phyloP scores from a whole-genome alignment of 2,329 filamentous ascomycete genomes.

The Colletotrichum cuscutae region DNA sequence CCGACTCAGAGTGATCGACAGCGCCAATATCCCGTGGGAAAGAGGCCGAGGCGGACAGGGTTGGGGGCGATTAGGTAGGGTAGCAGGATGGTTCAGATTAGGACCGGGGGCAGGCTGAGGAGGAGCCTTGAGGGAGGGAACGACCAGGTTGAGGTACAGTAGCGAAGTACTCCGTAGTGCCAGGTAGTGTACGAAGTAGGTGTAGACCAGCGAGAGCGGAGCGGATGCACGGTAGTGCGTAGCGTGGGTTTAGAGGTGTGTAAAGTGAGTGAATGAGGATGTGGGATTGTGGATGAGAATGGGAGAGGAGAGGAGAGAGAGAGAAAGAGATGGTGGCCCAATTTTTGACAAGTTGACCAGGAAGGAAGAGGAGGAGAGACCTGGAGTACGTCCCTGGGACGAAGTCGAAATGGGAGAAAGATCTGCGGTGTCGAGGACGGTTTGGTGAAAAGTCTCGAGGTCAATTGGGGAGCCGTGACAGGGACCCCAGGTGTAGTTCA shows the following conservation, averaged over 20 bases:
- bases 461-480: slow-evolving; percentile 30
- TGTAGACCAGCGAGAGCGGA: slow-evolving; percentile 28
- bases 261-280: no score
- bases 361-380: slow-evolving; percentile 32
- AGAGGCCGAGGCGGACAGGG: slow-evolving; percentile 58
- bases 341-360: slow-evolving; percentile 32
- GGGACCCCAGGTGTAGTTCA: slow-evolving; percentile 24
- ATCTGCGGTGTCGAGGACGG: slow-evolving; percentile 28
- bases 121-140: slow-evolving; percentile 37
- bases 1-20: slow-evolving; percentile 65
- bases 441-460: slow-evolving; percentile 34
- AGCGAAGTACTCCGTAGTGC: no score
- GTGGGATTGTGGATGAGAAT: not conserved
- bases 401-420: slow-evolving; percentile 27
- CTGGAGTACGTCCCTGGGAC: slow-evolving; percentile 29
- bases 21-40: slow-evolving; percentile 60
- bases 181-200: not conserved
- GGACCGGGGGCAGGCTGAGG: slow-evolving; percentile 46
- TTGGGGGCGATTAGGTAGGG: slow-evolving; percentile 53
- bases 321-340: slow-evolving; percentile 30
- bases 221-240: slow-evolving; percentile 27
- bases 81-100: slow-evolving; percentile 46
- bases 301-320: not conserved
- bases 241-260: slow-evolving; percentile 17
- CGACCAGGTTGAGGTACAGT: slow-evolving; percentile 6